Base-by-base conservation (phyloP, 257 asterid species). In the Paulownia fortunei region DNA sequence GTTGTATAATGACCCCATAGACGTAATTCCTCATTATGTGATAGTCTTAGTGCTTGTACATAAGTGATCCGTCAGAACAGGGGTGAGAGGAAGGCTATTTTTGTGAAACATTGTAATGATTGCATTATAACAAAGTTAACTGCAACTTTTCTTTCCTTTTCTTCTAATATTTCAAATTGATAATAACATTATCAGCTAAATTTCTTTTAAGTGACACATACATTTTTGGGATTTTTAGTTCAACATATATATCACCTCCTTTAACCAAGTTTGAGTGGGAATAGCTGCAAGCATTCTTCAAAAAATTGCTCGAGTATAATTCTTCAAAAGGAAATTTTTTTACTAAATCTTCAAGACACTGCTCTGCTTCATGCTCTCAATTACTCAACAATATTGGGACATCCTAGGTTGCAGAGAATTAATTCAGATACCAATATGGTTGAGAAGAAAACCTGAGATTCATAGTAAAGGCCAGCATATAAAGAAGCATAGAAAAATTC, bases 381-480 rank as follows among this genome's bases (percentile, higher is more conserved):
- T 32, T 11, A 62, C 58, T 34, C 62, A 63, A 46, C 30, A 49
- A 41, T 8, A 1, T 63, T 36, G 65, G 24, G 26, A 78, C 73
- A 72, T 64, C 2, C 64, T 32, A 64, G 34, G 72, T 6, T 27
- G 54, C 41, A 39, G 30, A 26, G 42, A 61, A 54, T 18, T 34
- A 79, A 51, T 15, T 60, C 24, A 21, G 23, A 46, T 12, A 47
- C 32, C 62, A 39, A 39, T 72, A 71, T n/a, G 61, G 78, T 63
- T 82, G 30, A 61, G 76, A 69, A 67, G 59, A 12, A 60, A 74
- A 94, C 98, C 98, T 90, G 90, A 58, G 98, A 90, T 90, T 92
- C 99, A 49, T 92, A 87, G 77, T 87, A 92, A 68, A 94, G 96
- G 76, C 96, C 97, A 18, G 96, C 95, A 82, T 94, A 94, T 36